A percentile compares a stretch with the other conserved stretches of the same genome.
Evolutionary conservation across 2,329 filamentous ascomycete genomes (phyloP).

Genomic region (Laburnicola sp.): DNA sequence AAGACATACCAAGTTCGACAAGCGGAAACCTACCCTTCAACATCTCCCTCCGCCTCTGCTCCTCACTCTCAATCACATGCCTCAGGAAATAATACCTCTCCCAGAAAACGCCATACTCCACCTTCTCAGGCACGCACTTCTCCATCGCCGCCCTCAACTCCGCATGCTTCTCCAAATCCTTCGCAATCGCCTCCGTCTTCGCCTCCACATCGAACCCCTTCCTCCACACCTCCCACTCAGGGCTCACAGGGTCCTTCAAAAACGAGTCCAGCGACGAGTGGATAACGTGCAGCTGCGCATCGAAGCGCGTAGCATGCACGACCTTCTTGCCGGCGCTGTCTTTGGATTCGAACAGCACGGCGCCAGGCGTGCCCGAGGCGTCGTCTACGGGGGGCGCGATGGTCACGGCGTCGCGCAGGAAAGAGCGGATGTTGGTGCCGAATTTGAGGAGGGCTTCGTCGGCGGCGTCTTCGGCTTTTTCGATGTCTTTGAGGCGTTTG

Average conservation of each 20-base stretch:
- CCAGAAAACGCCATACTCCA: slow-evolving; percentile 92
- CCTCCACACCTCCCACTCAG: slow-evolving; percentile 75
- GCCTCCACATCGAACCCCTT: slow-evolving; percentile 75
- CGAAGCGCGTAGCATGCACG: slow-evolving; percentile 91
- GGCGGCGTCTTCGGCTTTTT: slow-evolving; percentile 90
- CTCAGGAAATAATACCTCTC: slow-evolving; percentile 92
- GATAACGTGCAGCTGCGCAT: slow-evolving; percentile 93
- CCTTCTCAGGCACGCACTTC: slow-evolving; percentile 86
- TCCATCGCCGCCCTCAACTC: slow-evolving; percentile 91
- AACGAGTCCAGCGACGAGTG: slow-evolving; percentile 83
- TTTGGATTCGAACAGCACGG: slow-evolving; percentile 90
- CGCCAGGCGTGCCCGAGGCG: slow-evolving; percentile 48
- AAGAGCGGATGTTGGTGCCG: slow-evolving; percentile 84
- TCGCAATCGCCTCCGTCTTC: slow-evolving; percentile 81
- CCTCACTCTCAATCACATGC: slow-evolving; percentile 90
- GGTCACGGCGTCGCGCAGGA: slow-evolving; percentile 85
- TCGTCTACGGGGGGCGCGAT: slow-evolving; percentile 71
- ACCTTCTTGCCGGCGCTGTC: slow-evolving; percentile 87
- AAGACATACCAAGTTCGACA: background rate
- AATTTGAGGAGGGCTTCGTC: slow-evolving; percentile 94
- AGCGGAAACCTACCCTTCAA: slow-evolving; percentile 70
- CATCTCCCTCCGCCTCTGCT: slow-evolving; percentile 83
- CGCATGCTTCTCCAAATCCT: slow-evolving; percentile 80
- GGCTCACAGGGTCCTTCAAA: slow-evolving; percentile 74
- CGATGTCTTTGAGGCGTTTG: slow-evolving; percentile 83